Evolutionary conservation across 1,284 basidiomycete genomes (phyloP).

Genomic region (Moesziomyces globuligerus): DNA sequence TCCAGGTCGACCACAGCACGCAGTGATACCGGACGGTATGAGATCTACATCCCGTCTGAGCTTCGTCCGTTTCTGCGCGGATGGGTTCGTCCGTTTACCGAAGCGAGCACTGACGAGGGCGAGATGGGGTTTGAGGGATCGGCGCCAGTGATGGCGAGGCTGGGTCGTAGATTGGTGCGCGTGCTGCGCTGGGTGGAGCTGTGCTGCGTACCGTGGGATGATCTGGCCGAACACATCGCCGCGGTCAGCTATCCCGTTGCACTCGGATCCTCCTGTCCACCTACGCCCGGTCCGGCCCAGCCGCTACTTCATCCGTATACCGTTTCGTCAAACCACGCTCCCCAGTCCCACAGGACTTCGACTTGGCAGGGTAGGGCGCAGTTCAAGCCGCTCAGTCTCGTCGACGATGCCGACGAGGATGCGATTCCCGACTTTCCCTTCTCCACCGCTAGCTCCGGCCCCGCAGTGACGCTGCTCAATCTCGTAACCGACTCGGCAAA

Average conservation of each 20-base stretch:
- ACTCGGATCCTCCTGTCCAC: conserved; percentile 18
- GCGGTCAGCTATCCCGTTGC: conserved; percentile 34
- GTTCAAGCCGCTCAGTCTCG: too few species aligned
- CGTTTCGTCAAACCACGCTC: conserved; percentile 25
- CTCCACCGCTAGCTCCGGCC: conserved; percentile 33
- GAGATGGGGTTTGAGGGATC: neutral
- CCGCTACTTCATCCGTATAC: conserved; percentile 31
- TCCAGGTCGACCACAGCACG: too few species aligned
- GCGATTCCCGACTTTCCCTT: conserved; percentile 22
- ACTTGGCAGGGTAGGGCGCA: too few species aligned
- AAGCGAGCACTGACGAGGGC: neutral
- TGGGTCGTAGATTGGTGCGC: conserved; percentile 18
- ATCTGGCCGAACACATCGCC: conserved; percentile 37
- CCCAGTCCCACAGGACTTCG: too few species aligned
- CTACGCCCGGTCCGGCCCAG: conserved; percentile 29
- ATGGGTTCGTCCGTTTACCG: conserved; percentile 13
- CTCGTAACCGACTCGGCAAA: neutral
- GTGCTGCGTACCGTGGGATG: conserved; percentile 32
- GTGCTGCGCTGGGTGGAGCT: conserved; percentile 26
- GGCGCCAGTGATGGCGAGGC: conserved; percentile 6
- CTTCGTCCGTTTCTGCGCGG: conserved; percentile 26
- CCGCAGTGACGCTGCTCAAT: conserved; percentile 11
- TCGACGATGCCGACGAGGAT: neutral
- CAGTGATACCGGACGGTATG: conserved; percentile 27
- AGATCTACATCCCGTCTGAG: conserved; percentile 22